Evolutionary conservation across 805 yeast species (phyloP).

Genomic region (Cyberlindnera veronae): DNA sequence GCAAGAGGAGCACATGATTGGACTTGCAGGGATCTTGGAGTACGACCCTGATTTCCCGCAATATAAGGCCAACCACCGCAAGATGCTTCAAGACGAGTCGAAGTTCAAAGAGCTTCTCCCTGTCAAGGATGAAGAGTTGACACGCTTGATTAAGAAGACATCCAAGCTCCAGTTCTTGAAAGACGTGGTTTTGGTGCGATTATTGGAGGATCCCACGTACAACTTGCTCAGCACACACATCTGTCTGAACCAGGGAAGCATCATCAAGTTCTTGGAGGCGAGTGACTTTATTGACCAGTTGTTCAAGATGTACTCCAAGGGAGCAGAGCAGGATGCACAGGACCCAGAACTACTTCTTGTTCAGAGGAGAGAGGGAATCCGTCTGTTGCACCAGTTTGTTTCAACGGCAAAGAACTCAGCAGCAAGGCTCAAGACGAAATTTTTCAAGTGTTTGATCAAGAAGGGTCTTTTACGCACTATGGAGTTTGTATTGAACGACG

Average conservation of each 20-base stretch:
- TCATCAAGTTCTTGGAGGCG: slow-evolving; percentile 55
- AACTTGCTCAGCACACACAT: slow-evolving; percentile 64
- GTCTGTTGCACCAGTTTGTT: slow-evolving; percentile 76
- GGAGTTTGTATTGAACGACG: slow-evolving; percentile 63
- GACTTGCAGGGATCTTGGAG: slow-evolving; percentile 78
- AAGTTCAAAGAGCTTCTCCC: slow-evolving; percentile 73
- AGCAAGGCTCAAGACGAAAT: slow-evolving; percentile 54
- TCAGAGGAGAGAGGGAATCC: slow-evolving; percentile 65
- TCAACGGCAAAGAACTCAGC: slow-evolving; percentile 66
- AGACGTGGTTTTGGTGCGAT: slow-evolving; percentile 81
- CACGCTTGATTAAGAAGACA: slow-evolving; percentile 63
- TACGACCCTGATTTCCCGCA: slow-evolving; percentile 86
- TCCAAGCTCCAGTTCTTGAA: slow-evolving; percentile 76
- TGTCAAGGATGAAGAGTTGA: slow-evolving; percentile 45
- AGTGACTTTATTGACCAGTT: slow-evolving; percentile 51
- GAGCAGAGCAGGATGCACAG: background rate
- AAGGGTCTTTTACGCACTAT: slow-evolving; percentile 70
- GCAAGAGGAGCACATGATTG: slow-evolving; percentile 48
- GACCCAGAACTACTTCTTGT: slow-evolving; percentile 14
- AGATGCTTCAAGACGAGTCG: slow-evolving; percentile 52
- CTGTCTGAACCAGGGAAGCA: slow-evolving; percentile 62
- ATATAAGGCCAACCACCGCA: slow-evolving; percentile 76
- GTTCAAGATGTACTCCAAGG: slow-evolving; percentile 49
- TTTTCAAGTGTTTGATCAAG: slow-evolving; percentile 60
- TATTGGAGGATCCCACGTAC: slow-evolving; percentile 77